phyloP scores from a whole-genome alignment of 1,139 yeast genomes.

The Arxiozyma slooffiae region DNA sequence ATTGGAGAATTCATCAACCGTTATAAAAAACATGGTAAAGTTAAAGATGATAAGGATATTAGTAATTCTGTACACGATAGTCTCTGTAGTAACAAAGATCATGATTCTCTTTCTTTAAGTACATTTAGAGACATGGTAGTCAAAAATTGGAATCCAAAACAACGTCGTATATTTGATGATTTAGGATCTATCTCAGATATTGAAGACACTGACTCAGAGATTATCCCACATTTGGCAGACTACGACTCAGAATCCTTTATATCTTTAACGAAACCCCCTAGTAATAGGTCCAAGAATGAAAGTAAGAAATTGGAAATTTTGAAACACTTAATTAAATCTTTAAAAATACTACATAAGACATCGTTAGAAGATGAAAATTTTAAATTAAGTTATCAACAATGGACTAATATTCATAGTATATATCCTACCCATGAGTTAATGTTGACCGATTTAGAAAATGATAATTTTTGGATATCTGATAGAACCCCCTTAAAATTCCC shows the following conservation, averaged over 20 bases:
- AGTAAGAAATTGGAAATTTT: conserved; percentile 13
- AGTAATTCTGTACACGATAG: no score
- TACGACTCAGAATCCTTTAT: not conserved
- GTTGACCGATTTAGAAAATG: conserved; percentile 14
- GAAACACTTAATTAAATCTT: conserved; percentile 21
- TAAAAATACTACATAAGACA: conserved; percentile 24
- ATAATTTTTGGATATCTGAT: conserved; percentile 47
- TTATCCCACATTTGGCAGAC: not conserved
- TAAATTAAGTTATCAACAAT: conserved; percentile 37
- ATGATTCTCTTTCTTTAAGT: not conserved
- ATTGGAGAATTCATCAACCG: conserved; percentile 3
- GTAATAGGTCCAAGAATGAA: conserved; percentile 2
- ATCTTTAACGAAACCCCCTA: not conserved
- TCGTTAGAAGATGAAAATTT: conserved; percentile 31
- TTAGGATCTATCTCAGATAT: not conserved
- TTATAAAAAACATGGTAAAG: not conserved
- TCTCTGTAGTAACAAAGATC: not conserved
- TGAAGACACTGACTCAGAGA: not conserved
- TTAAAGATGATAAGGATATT: conserved; percentile 7
- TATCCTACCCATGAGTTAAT: conserved; percentile 22
- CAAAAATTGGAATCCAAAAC: not conserved
- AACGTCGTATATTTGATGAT: not conserved
- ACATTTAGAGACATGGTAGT: not conserved
- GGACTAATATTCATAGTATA: conserved; percentile 35
- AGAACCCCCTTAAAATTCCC: conserved; percentile 60